Evolutionary conservation across 768 basidiomycete genomes (phyloP).

Genomic region (Candolleomyces eurysporus): DNA sequence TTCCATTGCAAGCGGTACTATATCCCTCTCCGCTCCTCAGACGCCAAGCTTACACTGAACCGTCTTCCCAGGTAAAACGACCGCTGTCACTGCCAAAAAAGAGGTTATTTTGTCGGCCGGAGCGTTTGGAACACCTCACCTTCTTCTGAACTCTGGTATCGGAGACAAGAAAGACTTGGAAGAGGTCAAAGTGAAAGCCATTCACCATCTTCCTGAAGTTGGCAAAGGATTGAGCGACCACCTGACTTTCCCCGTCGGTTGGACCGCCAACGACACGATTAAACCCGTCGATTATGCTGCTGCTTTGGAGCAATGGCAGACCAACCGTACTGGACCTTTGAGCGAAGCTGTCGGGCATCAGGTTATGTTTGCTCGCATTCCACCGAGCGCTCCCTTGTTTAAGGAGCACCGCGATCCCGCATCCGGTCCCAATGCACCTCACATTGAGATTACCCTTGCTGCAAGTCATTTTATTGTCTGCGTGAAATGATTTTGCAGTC

Average conservation of each 20-base stretch:
- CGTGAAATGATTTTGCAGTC: too few species aligned
- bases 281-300: slow-evolving; percentile 5
- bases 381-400: slow-evolving; percentile 5
- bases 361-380: slow-evolving; percentile 12
- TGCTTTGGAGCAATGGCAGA: slow-evolving; percentile 8
- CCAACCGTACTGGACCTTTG: slow-evolving; percentile 21
- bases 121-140: slow-evolving; percentile 28
- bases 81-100: slow-evolving; percentile 33
- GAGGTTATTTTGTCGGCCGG: slow-evolving; percentile 48
- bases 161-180: slow-evolving; percentile 19
- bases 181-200: slow-evolving; percentile 15
- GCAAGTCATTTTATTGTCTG: neutral
- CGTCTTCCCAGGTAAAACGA: neutral
- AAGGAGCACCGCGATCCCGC: slow-evolving; percentile 9
- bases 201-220: slow-evolving; percentile 24
- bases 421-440: slow-evolving; percentile 14
- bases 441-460: slow-evolving; percentile 13
- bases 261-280: slow-evolving; percentile 20
- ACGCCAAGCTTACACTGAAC: too few species aligned
- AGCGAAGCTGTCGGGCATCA: slow-evolving; percentile 20
- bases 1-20: neutral
- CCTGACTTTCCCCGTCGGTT: slow-evolving; percentile 21
- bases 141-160: slow-evolving; percentile 31
- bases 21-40: too few species aligned
- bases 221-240: slow-evolving; percentile 29